Percentiles rank a stretch among this genome's conserved stretches.
Evolutionary conservation across 2,329 filamentous ascomycete species (phyloP).

Genomic region (Pseudogymnoascus sp.): DNA sequence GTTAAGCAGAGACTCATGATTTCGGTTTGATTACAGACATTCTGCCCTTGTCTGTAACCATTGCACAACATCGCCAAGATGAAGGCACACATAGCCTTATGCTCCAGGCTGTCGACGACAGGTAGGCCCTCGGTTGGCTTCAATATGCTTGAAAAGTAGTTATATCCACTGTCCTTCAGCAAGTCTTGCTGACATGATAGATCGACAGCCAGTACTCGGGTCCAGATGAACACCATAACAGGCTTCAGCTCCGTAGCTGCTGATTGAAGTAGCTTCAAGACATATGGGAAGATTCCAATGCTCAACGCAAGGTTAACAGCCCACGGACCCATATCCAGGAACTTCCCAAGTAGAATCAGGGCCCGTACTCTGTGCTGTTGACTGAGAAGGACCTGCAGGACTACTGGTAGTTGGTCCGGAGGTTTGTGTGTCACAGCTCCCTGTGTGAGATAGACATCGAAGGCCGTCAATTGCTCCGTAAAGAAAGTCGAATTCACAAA

Average conservation of each 20-base stretch:
- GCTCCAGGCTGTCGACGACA: conserved; percentile 81
- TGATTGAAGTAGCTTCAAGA: conserved; percentile 92
- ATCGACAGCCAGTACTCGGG: conserved; percentile 88
- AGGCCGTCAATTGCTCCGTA: conserved; percentile 91
- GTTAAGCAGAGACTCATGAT: conserved; percentile 81
- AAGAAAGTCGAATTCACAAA: conserved; percentile 96
- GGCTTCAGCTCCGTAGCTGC: conserved; percentile 91
- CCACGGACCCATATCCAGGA: conserved; percentile 93
- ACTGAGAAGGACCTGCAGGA: conserved; percentile 89
- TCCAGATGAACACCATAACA: conserved; percentile 99
- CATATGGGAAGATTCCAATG: conserved; percentile 97
- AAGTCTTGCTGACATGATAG: conserved; percentile 88
- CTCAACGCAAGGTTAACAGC: conserved; percentile 95
- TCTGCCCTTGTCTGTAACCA: conserved; percentile 83
- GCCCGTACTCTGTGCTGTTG: conserved; percentile 90
- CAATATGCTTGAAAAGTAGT: conserved; percentile 90
- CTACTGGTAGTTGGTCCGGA: conserved; percentile 91
- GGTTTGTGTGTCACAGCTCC: conserved; percentile 78
- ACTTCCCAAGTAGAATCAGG: conserved; percentile 83
- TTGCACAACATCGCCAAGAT: conserved; percentile 97
- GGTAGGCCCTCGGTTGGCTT: conserved; percentile 77
- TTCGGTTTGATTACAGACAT: conserved; percentile 82
- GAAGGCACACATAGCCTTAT: conserved; percentile 98
- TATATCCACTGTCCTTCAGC: conserved; percentile 93
- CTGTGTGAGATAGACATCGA: conserved; percentile 86